Conservation (phyloP, 2,329 filamentous ascomycete genomes). For the Blastomyces parvus region DNA sequence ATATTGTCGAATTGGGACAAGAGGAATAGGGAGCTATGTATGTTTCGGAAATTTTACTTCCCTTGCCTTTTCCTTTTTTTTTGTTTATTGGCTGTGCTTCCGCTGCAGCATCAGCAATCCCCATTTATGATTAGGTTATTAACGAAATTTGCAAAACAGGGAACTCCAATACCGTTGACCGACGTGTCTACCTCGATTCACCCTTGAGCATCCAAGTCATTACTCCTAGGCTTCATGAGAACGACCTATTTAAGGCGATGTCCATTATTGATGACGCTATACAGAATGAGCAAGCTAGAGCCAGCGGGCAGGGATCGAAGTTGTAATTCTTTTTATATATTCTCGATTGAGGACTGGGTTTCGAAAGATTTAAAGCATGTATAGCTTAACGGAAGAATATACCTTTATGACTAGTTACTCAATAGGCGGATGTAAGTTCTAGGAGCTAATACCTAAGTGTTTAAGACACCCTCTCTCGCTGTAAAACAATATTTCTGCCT, state of each 20-base stretch:
- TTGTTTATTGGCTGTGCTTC: neutral
- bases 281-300: conserved; percentile 13
- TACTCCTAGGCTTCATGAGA: conserved; percentile 46
- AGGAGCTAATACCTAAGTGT: neutral
- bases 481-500: neutral
- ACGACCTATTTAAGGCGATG: conserved; percentile 46
- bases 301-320: conserved; percentile 12
- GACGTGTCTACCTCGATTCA: conserved; percentile 45
- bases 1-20: conserved; percentile 50
- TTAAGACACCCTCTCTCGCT: neutral
- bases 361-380: too few species aligned
- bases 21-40: conserved; percentile 50
- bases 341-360: neutral
- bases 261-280: conserved; percentile 39
- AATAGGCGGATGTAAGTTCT: neutral
- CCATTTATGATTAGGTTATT: neutral
- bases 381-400: too few species aligned
- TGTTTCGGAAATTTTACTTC: conserved; percentile 16
- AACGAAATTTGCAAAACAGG: conserved; percentile 18
- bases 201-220: conserved; percentile 48
- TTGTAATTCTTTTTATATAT: conserved; percentile 14
- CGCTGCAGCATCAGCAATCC: neutral
- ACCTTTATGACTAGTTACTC: neutral
- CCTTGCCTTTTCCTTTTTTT: neutral
- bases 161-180: conserved; percentile 42